These are phyloP conservation scores for Saccharomycopsis sp. DNA, from an alignment of 805 yeast species.

Conservation along the genomic window DNA sequence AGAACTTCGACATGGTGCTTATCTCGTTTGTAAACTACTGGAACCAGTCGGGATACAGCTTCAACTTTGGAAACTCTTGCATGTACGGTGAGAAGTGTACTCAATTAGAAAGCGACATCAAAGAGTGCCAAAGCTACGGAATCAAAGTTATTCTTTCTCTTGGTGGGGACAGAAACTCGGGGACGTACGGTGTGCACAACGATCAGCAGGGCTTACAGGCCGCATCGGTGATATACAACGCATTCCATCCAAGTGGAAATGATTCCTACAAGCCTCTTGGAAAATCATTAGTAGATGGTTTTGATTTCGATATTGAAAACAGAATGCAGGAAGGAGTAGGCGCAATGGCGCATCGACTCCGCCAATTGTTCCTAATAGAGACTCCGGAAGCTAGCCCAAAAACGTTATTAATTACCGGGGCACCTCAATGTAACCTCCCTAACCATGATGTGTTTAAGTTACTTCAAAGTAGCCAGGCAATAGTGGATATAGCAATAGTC, in stretches of 20 bases:
- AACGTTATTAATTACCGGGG: slow-evolving; percentile 57
- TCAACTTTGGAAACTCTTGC: slow-evolving; percentile 42
- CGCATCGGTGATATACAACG: slow-evolving; percentile 55
- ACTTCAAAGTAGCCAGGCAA: slow-evolving; percentile 45
- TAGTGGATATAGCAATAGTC: slow-evolving; percentile 59
- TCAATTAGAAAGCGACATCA: slow-evolving; percentile 56
- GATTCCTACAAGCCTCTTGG: slow-evolving; percentile 24
- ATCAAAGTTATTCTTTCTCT: slow-evolving; percentile 71
- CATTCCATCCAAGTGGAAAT: slow-evolving; percentile 53
- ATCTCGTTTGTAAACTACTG: not conserved
- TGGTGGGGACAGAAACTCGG: slow-evolving; percentile 38
- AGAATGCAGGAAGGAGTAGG: slow-evolving; percentile 55
- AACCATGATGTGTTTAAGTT: slow-evolving; percentile 46
- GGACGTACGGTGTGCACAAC: slow-evolving; percentile 76
- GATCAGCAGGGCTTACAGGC: slow-evolving; percentile 68
- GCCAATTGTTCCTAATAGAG: slow-evolving; percentile 24
- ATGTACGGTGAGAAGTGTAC: slow-evolving; percentile 15
- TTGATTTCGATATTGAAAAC: slow-evolving; percentile 85
- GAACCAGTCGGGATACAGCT: slow-evolving; percentile 22
- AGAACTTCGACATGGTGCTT: slow-evolving; percentile 2
- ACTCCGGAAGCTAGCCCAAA: slow-evolving; percentile 32
- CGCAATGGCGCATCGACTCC: slow-evolving; percentile 47
- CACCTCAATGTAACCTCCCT: slow-evolving; percentile 75
- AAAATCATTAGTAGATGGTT: slow-evolving; percentile 78
- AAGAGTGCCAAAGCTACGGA: slow-evolving; percentile 68